Percentiles rank a stretch among this genome's conserved stretches.
Conservation (phyloP, 2,329 filamentous ascomycete species). For the Monilinia polystroma region DNA sequence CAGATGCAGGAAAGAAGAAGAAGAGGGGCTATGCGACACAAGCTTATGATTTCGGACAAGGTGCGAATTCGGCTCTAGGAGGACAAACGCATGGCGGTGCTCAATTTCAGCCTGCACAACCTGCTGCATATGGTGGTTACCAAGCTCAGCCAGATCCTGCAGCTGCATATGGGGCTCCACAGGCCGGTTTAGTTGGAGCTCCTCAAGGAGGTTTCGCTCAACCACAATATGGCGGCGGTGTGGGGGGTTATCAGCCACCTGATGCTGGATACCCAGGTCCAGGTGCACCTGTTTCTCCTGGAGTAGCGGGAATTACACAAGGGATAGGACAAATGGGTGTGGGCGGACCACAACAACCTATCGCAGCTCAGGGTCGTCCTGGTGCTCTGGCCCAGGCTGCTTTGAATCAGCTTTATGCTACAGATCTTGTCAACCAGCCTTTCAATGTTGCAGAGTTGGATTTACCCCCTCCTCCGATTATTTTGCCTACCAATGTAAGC, state of each 20-base stretch:
- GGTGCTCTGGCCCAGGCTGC: constrained; percentile 51
- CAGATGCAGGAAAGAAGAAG: constrained; percentile 68
- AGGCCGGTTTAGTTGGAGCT: constrained; percentile 39
- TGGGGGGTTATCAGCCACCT: constrained; percentile 58
- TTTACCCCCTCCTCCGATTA: constrained; percentile 83
- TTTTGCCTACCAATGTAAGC: constrained; percentile 88
- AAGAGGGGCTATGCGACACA: constrained; percentile 93
- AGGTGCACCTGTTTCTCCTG: constrained; percentile 42
- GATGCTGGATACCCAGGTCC: constrained; percentile 64
- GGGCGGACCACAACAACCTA: constrained; percentile 44
- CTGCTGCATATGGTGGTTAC: constrained; percentile 42
- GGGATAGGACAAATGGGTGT: constrained; percentile 80
- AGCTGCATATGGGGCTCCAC: constrained; percentile 36
- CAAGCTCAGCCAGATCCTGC: constrained; percentile 35
- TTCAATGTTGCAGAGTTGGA: constrained; percentile 94
- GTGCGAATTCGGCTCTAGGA: constrained; percentile 72
- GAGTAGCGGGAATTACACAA: constrained; percentile 72
- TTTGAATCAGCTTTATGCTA: constrained; percentile 88
- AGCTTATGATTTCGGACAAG: constrained; percentile 88
- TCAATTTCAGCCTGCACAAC: constrained; percentile 44
- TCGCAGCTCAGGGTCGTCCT: constrained; percentile 48
- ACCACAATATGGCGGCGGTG: constrained; percentile 44
- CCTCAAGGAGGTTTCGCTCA: constrained; percentile 39
- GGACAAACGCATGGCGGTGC: constrained; percentile 62
- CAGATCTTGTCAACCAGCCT: constrained; percentile 86